These are phyloP conservation scores for Chrysanthemum lavandulifolium DNA, from an alignment of 129 eudicot genomes.

Conservation along the genomic window DNA sequence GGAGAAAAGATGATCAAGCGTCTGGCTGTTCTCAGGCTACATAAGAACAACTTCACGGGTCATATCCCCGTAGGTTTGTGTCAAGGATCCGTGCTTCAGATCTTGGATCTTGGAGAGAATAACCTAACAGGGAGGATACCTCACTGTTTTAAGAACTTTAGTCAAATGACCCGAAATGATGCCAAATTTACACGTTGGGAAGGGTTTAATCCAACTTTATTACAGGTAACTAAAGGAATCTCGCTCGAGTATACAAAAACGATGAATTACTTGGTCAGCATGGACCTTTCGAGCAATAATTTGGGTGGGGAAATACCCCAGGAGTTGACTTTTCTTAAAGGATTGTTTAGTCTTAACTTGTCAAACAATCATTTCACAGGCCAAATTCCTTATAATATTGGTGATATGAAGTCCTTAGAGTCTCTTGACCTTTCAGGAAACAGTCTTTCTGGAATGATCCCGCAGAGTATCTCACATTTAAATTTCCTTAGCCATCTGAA, in stretches of 20 bases:
- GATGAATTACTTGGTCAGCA: constrained; percentile 17
- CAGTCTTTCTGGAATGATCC: constrained; percentile 37
- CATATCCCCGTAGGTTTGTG: constrained; percentile 20
- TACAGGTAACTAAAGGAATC: constrained; percentile 28
- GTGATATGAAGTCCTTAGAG: constrained; percentile 24
- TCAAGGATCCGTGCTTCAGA: constrained; percentile 15
- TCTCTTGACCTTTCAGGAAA: constrained; percentile 44
- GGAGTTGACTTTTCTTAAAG: constrained; percentile 20
- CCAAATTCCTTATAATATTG: constrained; percentile 33
- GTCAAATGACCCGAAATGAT: constrained; percentile 22
- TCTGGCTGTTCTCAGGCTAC: constrained; percentile 28
- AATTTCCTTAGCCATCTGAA: constrained; percentile 23
- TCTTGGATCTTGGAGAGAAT: constrained; percentile 31
- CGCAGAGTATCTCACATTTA: constrained; percentile 30
- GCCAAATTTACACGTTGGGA: neutral
- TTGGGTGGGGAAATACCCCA: constrained; percentile 31
- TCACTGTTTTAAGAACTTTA: constrained; percentile 13
- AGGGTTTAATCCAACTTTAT: constrained; percentile 4
- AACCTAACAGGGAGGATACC: constrained; percentile 20
- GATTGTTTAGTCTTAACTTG: constrained; percentile 28
- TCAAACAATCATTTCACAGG: constrained; percentile 38
- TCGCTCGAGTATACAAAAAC: constrained; percentile 21
- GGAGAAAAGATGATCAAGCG: constrained; percentile 17
- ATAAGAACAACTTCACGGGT: constrained; percentile 25
- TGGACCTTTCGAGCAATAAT: constrained; percentile 36